Evolutionary conservation across 2,329 filamentous ascomycete species (phyloP).

Genomic region (Amauroascus niger): DNA sequence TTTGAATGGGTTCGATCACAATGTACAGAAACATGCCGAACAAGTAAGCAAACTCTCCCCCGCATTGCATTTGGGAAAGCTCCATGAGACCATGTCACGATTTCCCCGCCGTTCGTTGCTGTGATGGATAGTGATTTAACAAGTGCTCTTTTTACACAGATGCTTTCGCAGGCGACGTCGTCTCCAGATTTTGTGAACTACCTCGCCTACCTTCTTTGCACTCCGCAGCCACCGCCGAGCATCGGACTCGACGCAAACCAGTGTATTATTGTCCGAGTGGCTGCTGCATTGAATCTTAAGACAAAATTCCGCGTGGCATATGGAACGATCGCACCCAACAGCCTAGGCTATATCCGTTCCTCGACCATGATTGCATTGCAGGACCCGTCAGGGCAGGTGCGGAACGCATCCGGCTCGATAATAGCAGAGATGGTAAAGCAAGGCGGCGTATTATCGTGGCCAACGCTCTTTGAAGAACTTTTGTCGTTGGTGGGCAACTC

Average conservation of each 20-base stretch:
- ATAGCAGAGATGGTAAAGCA: slow-evolving; percentile 83
- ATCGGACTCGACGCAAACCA: slow-evolving; percentile 50
- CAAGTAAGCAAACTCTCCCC: slow-evolving; percentile 49
- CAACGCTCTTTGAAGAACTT: slow-evolving; percentile 76
- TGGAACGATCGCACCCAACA: slow-evolving; percentile 63
- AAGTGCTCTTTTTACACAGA: slow-evolving; percentile 44
- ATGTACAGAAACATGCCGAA: slow-evolving; percentile 80
- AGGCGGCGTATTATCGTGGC: slow-evolving; percentile 82
- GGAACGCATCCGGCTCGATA: slow-evolving; percentile 82
- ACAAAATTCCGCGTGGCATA: slow-evolving; percentile 74
- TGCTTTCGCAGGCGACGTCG: slow-evolving; percentile 79
- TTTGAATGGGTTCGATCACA: slow-evolving; percentile 69
- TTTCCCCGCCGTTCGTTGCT: neutral
- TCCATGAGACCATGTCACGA: neutral
- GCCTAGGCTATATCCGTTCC: slow-evolving; percentile 67
- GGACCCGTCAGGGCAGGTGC: slow-evolving; percentile 71
- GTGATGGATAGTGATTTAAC: neutral
- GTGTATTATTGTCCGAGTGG: slow-evolving; percentile 69
- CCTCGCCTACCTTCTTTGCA: slow-evolving; percentile 80
- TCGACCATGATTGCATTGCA: slow-evolving; percentile 69
- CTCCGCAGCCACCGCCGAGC: slow-evolving; percentile 48
- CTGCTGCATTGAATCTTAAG: slow-evolving; percentile 89
- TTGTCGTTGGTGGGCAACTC: slow-evolving; percentile 67
- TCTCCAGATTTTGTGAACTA: slow-evolving; percentile 97
- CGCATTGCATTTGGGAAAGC: neutral